Conservation (phyloP, 2,329 filamentous ascomycete species). For the Aspergillus japonicus region DNA sequence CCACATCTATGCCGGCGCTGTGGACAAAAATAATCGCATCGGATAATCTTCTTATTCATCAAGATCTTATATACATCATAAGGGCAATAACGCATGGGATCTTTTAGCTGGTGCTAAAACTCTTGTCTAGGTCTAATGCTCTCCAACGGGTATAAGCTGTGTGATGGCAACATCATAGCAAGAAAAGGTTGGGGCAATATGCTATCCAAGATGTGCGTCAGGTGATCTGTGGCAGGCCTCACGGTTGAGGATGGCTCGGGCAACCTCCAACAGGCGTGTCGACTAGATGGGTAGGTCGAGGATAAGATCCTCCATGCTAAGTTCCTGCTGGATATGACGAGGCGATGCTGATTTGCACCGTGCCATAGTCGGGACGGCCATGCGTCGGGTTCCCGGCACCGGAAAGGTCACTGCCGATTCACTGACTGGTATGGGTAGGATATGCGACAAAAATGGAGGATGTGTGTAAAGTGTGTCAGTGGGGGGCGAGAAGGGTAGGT, state of each 20-base stretch:
- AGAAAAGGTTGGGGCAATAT: background rate
- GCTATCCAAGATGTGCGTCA: background rate
- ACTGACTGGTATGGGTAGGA: background rate
- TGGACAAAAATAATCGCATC: background rate
- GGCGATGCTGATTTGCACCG: background rate
- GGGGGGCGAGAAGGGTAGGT: background rate
- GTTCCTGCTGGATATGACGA: background rate
- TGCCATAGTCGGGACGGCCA: background rate
- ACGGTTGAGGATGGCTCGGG: background rate
- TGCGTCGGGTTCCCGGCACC: slow-evolving; percentile 2
- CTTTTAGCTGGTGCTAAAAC: background rate
- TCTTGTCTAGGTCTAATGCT: background rate
- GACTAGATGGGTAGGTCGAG: background rate
- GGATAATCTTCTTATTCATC: background rate
- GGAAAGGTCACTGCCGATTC: slow-evolving; percentile 4
- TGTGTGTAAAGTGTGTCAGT: background rate
- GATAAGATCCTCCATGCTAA: background rate
- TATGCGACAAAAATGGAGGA: slow-evolving; percentile 2
- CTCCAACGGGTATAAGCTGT: background rate
- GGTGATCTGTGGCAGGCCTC: background rate
- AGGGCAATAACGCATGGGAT: background rate
- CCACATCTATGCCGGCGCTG: background rate
- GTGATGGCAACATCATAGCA: background rate
- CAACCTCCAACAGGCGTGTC: background rate
- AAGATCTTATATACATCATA: background rate